Evolutionary conservation across 2,329 filamentous ascomycete genomes (phyloP).

Genomic region (Fusarium siculi): DNA sequence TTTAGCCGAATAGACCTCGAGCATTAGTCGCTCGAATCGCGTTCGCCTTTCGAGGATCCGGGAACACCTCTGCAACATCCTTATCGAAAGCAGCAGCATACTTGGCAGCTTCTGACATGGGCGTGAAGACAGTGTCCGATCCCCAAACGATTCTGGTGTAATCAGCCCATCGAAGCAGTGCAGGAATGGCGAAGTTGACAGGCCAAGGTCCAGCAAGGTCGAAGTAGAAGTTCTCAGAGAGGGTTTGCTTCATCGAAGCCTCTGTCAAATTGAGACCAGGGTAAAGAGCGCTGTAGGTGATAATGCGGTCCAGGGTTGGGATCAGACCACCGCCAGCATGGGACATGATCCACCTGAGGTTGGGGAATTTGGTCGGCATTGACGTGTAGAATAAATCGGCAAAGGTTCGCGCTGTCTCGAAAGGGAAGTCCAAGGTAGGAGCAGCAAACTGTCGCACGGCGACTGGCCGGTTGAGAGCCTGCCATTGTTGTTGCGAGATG

Average conservation of each 20-base stretch:
- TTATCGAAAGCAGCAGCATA: slow-evolving; percentile 14
- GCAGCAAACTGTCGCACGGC: slow-evolving; percentile 15
- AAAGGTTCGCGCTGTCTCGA: slow-evolving; percentile 32
- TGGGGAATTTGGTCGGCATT: slow-evolving; percentile 37
- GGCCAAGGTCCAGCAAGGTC: slow-evolving; percentile 19
- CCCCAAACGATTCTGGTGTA: slow-evolving; percentile 15
- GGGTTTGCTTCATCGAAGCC: slow-evolving; percentile 1
- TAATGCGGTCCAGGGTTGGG: slow-evolving; percentile 36
- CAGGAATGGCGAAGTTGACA: slow-evolving; percentile 8
- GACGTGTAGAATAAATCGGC: slow-evolving; percentile 33
- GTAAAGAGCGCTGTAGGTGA: slow-evolving; percentile 16
- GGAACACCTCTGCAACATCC: not conserved
- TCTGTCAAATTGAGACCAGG: slow-evolving; percentile 11
- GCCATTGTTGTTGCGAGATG: slow-evolving; percentile 9
- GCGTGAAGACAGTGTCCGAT: slow-evolving; percentile 20
- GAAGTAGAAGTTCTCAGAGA: slow-evolving; percentile 5
- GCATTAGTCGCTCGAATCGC: slow-evolving; percentile 13
- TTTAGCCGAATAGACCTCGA: not conserved
- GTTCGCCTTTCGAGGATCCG: not conserved
- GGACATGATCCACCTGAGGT: slow-evolving; percentile 42
- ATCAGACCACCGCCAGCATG: slow-evolving; percentile 42
- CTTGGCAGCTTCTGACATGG: slow-evolving; percentile 4
- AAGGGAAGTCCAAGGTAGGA: slow-evolving; percentile 9
- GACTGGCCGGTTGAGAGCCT: slow-evolving; percentile 15
- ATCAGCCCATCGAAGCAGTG: slow-evolving; percentile 17